Evolutionary conservation across 75 land plant species (phyloP).

Genomic region (Cunninghamia lanceolata): DNA sequence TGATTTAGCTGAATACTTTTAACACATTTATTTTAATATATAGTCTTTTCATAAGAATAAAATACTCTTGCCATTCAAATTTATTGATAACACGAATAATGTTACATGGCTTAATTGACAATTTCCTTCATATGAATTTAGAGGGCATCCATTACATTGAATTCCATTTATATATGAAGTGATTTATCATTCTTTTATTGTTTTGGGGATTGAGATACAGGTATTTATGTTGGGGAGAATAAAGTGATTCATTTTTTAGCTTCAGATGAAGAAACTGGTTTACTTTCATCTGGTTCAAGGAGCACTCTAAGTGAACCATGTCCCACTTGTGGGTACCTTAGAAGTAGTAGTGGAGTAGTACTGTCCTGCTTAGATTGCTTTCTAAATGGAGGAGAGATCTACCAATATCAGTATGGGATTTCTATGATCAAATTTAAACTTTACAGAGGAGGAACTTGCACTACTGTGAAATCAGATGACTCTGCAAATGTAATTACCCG

Average conservation of each 20-base stretch:
- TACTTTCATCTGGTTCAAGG: background rate
- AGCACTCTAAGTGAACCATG: too few relatives aligned
- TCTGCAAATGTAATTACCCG: constrained; percentile 26
- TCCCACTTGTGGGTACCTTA: background rate
- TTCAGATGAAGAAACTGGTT: background rate
- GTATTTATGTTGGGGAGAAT: background rate
- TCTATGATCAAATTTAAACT: background rate
- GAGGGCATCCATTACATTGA: too few relatives aligned
- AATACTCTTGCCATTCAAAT: too few relatives aligned
- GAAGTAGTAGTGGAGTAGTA: constrained; percentile 25
- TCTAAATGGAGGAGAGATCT: constrained; percentile 23
- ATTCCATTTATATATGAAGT: too few relatives aligned
- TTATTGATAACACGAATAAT: too few relatives aligned
- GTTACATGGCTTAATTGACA: too few relatives aligned
- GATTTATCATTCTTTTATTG: too few relatives aligned
- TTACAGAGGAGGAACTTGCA: constrained; percentile 26
- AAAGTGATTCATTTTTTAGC: too few relatives aligned
- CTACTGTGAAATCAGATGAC: constrained; percentile 23
- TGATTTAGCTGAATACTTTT: too few relatives aligned
- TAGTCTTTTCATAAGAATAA: too few relatives aligned
- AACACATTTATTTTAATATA: too few relatives aligned
- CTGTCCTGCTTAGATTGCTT: constrained; percentile 36
- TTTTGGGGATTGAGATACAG: background rate
- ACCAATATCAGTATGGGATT: constrained; percentile 35
- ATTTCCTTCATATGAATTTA: too few relatives aligned